Conservation (phyloP, 2,329 filamentous ascomycete genomes). For the Fusarium sp. region DNA sequence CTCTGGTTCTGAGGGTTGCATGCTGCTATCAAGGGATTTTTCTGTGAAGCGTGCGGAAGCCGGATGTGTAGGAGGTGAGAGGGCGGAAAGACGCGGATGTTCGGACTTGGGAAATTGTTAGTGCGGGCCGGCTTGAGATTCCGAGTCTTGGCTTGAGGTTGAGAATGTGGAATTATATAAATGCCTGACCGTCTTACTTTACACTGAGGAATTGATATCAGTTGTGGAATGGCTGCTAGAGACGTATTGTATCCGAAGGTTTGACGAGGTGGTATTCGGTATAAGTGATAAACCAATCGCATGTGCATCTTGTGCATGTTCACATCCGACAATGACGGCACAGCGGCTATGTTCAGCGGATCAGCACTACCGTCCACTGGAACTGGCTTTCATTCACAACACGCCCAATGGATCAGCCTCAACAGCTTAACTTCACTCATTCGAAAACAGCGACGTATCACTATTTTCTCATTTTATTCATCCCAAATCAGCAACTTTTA, state of each 20-base stretch:
- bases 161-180: background rate
- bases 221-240: background rate
- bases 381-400: fast-evolving
- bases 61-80: conserved; percentile 9
- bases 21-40: background rate
- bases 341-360: background rate
- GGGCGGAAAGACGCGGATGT: conserved; percentile 31
- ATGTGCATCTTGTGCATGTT: background rate
- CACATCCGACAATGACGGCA: background rate
- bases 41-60: conserved; percentile 22
- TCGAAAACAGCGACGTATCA: fast-evolving
- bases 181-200: background rate
- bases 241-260: background rate
- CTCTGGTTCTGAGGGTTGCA: conserved; percentile 33
- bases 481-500: fast-evolving
- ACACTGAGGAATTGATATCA: background rate
- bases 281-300: background rate
- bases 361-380: background rate
- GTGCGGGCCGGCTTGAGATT: conserved; percentile 28
- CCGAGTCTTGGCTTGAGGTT: background rate
- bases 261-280: background rate
- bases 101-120: conserved; percentile 27
- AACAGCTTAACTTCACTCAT: background rate
- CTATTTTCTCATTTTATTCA: fast-evolving
- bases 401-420: background rate